These are phyloP conservation scores for Eucalyptus brandiana DNA, from an alignment of 345 rosid species.

Conservation along the genomic window DNA sequence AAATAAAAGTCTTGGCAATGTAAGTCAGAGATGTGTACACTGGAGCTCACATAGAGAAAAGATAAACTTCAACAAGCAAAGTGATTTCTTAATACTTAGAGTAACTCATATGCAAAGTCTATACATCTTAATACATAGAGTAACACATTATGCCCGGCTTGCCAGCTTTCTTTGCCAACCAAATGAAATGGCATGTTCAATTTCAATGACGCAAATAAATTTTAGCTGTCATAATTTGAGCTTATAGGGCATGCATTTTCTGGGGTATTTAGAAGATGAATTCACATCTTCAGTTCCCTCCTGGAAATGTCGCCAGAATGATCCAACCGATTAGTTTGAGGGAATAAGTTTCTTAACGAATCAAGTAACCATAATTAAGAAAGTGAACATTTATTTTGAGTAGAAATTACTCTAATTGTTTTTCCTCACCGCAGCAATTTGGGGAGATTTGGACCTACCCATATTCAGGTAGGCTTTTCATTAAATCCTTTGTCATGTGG, in stretches of 20 bases:
- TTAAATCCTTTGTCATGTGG: background rate
- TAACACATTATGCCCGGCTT: background rate
- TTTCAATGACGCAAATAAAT: background rate
- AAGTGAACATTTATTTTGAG: background rate
- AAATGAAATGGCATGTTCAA: background rate
- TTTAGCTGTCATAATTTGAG: background rate
- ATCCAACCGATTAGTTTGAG: background rate
- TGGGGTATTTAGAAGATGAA: background rate
- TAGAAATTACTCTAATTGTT: background rate
- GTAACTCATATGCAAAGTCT: background rate
- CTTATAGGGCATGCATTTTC: background rate
- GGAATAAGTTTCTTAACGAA: background rate
- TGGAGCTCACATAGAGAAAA: background rate
- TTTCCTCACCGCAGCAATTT: background rate
- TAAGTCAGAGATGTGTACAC: background rate
- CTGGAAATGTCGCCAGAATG: background rate
- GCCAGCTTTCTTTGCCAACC: background rate
- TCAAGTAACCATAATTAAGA: background rate
- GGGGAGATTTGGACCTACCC: background rate
- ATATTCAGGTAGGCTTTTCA: background rate
- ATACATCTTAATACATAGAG: background rate
- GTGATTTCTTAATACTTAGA: background rate
- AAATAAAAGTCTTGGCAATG: background rate
- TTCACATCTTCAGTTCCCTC: background rate
- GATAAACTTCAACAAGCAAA: background rate